Base-by-base conservation (phyloP, 75 land plant species). In the Larix kaempferi region DNA sequence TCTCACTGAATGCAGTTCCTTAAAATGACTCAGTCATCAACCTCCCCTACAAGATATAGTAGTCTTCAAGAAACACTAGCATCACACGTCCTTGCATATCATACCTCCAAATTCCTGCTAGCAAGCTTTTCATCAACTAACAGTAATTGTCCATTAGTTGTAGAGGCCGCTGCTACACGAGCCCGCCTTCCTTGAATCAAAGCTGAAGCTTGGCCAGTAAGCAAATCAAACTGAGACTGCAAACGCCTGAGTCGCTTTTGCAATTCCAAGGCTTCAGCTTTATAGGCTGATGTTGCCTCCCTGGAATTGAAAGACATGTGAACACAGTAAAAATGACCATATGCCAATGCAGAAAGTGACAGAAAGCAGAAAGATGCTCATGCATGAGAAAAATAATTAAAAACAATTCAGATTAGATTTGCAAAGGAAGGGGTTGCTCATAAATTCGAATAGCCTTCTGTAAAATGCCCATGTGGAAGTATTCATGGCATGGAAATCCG, bases 181-280 rank as follows among this genome's bases (percentile, higher is more conserved):
- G 96, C 92, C 71, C 92, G 84, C 79, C 96, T 88, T 56, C 99
- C 96, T 75, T 95, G 99, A 4, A 88, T 87, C 76, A 98, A 85
- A 74, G 91, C 37, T 41, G 99, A 98, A 81, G 96, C 88, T 71
- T 98, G 95, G 11, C 86, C 89, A 27, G 84, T 82, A 10, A 95
- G 85, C 80, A 90, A 85, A 75, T 95, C 96, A 75, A 86, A 83
- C 59, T 91, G 94, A n/a, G 83, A 82, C 81, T 95, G 96, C 66
- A 93, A 78, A 57, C 79, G 86, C 27, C 84, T 81, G 71, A 98
- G 84, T 59, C 86, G 89, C 74, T 86, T 91, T 64, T 98, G 93
- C 79, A 98, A 81, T 60, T 89, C 89, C 65, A 83, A 23, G 73
- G 89, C 96, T 82, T 98, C 99, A 17, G 84, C 77, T 82, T 90